Evolutionary conservation across 139 green algal species (phyloP), one percentile per base, ranked within the genome.

Genomic region (Coelastrella sp.): DNA sequence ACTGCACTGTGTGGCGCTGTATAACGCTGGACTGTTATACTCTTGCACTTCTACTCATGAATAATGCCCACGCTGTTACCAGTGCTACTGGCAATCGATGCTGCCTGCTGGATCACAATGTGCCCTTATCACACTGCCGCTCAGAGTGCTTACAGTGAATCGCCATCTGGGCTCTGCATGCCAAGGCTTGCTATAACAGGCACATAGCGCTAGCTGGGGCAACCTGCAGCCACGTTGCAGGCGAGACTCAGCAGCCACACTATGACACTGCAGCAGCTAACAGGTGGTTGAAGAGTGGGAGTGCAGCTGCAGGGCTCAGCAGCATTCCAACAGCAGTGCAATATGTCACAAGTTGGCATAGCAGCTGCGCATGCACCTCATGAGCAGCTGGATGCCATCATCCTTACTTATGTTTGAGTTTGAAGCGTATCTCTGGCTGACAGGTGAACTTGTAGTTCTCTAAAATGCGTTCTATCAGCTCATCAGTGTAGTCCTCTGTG

Each of bases 381-480:
- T 73, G 35, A 49, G 35, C 35, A 49, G 35, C 35, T 49, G 35
- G 35, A 49, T 49, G 35, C 35, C 35, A 49, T 49, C 35, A 49
- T 49, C 35, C 90, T 68, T 65, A 95, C 93, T 92, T 89, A 76
- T 93, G 93, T 76, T 93, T 94, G 24, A 95, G 88, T 86, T 95
- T 95, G 60, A 95, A 15, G 0, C 93, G 57, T 7, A 92, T 84
- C 80, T 95, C 93, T 25, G 93, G 93, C 81, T 94, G 60, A 80
- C 87, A 94, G 1, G 84, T 84, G 74, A 94, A 94, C 7, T 86
- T 88, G 60, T 95, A 95, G 88, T 94, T 93, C 8, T 91, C 87
- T 63, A 94, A 84, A 1, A 94, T 90, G 19, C 91, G 85, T 63
- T 95, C 93, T 24, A 95, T 89, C 1, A 93, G 78, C 22, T 95